Evolutionary conservation across 306 rosid genomes (phyloP).

Genomic region (Prunus campanulata): DNA sequence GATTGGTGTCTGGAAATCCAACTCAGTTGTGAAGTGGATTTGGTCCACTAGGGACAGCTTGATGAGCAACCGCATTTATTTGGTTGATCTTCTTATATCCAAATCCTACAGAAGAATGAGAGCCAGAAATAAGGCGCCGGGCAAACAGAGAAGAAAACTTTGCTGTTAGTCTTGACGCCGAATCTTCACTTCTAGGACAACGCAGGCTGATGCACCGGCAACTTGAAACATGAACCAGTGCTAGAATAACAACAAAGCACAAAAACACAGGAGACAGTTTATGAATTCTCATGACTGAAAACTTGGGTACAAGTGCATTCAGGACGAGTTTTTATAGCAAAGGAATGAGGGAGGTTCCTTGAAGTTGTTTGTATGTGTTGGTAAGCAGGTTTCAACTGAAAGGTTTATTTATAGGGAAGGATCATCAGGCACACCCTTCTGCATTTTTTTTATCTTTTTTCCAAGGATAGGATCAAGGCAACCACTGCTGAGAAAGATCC

Average conservation of each 20-base stretch:
- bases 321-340: not conserved
- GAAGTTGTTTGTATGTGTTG: not conserved
- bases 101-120: conserved; percentile 21
- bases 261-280: conserved; percentile 19
- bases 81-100: conserved; percentile 12
- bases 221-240: conserved; percentile 34
- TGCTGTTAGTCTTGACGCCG: conserved; percentile 28
- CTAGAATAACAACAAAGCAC: conserved; percentile 27
- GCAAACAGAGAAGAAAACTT: conserved; percentile 26
- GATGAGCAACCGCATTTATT: conserved; percentile 31
- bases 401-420: conserved; percentile 4
- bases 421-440: not conserved
- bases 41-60: conserved; percentile 64
- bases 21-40: conserved; percentile 70
- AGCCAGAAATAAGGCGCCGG: not conserved
- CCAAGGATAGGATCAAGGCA: conserved; percentile 7
- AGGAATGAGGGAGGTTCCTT: not conserved
- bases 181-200: conserved; percentile 14
- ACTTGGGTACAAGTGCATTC: not conserved
- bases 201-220: conserved; percentile 32
- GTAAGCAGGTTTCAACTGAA: conserved; percentile 5
- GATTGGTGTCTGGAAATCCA: not conserved
- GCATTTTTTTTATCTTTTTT: not conserved
- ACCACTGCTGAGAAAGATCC: conserved; percentile 18
- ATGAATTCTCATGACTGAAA: conserved; percentile 43